phyloP scores from a whole-genome alignment of 2,329 filamentous ascomycete genomes.

The Blumeria hordei region DNA sequence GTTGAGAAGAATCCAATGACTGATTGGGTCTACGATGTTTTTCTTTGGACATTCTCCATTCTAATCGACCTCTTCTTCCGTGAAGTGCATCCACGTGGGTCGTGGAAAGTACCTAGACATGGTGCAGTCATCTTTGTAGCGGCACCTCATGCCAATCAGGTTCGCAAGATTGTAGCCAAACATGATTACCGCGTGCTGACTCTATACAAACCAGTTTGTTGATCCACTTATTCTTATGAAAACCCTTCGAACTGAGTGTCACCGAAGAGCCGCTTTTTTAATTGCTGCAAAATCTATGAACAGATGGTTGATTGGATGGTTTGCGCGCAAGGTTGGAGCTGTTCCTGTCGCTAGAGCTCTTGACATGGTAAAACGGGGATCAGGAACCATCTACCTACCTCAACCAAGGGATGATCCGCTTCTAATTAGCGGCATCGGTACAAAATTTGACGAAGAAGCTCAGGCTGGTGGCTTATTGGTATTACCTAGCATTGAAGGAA shows the following conservation, averaged over 20 bases:
- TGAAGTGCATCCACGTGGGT: constrained; percentile 81
- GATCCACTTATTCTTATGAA: constrained; percentile 87
- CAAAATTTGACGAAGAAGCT: constrained; percentile 49
- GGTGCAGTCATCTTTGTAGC: constrained; percentile 90
- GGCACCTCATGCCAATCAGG: constrained; percentile 89
- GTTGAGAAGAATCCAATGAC: constrained; percentile 46
- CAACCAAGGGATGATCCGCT: constrained; percentile 70
- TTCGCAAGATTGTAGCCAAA: constrained; percentile 18
- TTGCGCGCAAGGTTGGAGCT: constrained; percentile 63
- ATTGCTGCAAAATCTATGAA: constrained; percentile 92
- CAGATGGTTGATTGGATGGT: constrained; percentile 66
- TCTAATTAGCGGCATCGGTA: constrained; percentile 37
- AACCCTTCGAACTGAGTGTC: constrained; percentile 61
- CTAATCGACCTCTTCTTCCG: constrained; percentile 93
- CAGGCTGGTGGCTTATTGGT: constrained; percentile 67
- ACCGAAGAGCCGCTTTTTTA: constrained; percentile 72
- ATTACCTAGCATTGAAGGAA: constrained; percentile 59
- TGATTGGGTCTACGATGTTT: constrained; percentile 52
- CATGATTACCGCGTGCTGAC: constrained; percentile 1
- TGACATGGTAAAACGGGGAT: constrained; percentile 59
- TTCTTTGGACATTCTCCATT: constrained; percentile 55
- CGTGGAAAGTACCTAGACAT: constrained; percentile 77
- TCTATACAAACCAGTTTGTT: constrained; percentile 43
- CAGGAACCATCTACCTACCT: constrained; percentile 67
- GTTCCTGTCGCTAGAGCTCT: constrained; percentile 86